Conservation (phyloP, 306 rosid species). For the Fragaria nilgerrensis region DNA sequence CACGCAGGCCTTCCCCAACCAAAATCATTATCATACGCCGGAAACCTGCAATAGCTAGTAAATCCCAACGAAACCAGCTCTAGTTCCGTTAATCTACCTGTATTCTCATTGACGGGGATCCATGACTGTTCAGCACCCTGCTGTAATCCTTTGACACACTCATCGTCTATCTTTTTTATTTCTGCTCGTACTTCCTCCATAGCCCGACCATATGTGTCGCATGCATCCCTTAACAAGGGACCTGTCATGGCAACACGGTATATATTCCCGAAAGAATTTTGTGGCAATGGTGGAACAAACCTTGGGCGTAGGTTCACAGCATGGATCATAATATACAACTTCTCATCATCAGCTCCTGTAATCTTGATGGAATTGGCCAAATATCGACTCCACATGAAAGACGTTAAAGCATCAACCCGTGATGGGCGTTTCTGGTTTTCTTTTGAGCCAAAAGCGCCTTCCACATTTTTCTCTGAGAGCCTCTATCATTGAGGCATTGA, state of each 20-base stretch:
- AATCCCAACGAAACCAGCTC: not conserved
- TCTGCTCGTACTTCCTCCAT: conserved; percentile 20
- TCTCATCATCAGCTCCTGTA: conserved; percentile 8
- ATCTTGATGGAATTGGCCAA: not conserved
- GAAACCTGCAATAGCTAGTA: conserved; percentile 17
- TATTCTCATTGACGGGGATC: not conserved
- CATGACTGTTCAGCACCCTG: conserved; percentile 1
- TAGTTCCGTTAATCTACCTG: not conserved
- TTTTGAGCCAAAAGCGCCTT: not conserved
- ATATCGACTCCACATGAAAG: conserved; percentile 14
- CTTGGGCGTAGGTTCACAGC: conserved; percentile 9
- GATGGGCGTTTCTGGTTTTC: not conserved
- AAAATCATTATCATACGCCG: conserved; percentile 5
- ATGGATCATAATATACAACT: not conserved
- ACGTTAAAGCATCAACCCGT: not conserved
- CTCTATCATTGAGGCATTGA: not conserved
- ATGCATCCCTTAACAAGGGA: not conserved
- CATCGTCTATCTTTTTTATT: conserved; percentile 2
- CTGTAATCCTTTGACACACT: not conserved
- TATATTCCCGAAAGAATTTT: conserved; percentile 9
- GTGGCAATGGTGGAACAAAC: conserved; percentile 9
- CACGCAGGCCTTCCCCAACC: conserved; percentile 43
- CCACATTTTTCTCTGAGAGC: not conserved
- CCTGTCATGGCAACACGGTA: not conserved
- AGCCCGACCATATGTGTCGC: not conserved